Base-by-base conservation (phyloP, 768 basidiomycete species). In the Russula dissimulans region DNA sequence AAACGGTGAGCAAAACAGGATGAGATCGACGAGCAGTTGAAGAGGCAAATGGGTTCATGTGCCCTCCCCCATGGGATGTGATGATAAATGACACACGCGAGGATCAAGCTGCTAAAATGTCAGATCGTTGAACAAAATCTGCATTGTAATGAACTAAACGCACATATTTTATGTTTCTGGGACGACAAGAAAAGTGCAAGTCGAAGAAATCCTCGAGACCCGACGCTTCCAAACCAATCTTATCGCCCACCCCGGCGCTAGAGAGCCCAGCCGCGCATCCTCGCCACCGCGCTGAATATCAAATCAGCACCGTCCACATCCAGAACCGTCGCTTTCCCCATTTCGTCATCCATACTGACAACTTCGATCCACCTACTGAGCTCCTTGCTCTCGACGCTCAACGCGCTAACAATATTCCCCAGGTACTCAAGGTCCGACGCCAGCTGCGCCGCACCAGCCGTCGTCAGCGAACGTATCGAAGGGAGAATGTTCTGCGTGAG, bases 391-490 rank as follows among this genome's bases (percentile, higher is more conserved):
- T 95, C 92, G 5, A 95, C 92, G 68, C 95, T 93, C 53, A 98
- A 77, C 31, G 92, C 94, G 49, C 85, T 78, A 38, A 94, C 87
- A 49, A 98, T 94, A 66, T 95, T 97, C 3, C 84, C 82, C 43
- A 99, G 77, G 73, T 97, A 97, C 26, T 84, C 88, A 62, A 99
- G 71, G 73, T 99, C 97, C 4, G 87, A 86, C 2, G 81, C 77
- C 18, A 99, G 79, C 69, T 99, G 97, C 22, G 85, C 84, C 1
- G 89, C 84, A 4, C 95, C 95, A 0, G 79, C 74, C 10, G 70
- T 64, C 2, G 84, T 81, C 49, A 98, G 72, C 32, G 75, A 74
- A 3, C 77, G 73, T 57, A 98, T 88, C 34, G 76, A 75, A 14
- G 95, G 92, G 1, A 99, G 78, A 36, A 91, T 77, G 18, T 75